Evolutionary conservation across 83 land plant genomes (phyloP).

Genomic region (Diphasiastrum complanatum): DNA sequence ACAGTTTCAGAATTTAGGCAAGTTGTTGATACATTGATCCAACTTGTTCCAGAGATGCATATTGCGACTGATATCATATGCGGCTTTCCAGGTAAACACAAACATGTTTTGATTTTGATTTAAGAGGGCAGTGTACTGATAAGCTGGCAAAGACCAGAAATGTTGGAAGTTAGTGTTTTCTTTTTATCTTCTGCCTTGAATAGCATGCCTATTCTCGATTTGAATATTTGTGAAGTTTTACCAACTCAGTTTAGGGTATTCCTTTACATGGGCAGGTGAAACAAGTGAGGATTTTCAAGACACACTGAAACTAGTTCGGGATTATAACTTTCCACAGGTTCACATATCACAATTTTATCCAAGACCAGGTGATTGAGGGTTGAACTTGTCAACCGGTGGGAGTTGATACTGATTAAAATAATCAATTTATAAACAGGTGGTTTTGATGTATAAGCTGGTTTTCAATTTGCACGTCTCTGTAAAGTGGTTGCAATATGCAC

Average conservation of each 20-base stretch:
- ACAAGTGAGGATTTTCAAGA: slow-evolving; percentile 79
- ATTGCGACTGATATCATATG: slow-evolving; percentile 95
- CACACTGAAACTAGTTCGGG: slow-evolving; percentile 55
- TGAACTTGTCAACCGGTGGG: not conserved
- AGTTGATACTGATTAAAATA: not conserved
- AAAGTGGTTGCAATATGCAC: no score
- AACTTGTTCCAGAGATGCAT: slow-evolving; percentile 86
- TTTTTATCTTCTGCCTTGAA: slow-evolving; percentile 2
- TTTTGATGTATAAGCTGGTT: no score
- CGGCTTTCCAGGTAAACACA: slow-evolving; percentile 80
- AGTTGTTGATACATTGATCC: slow-evolving; percentile 75
- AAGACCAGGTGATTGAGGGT: slow-evolving; percentile 59
- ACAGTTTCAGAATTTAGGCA: slow-evolving; percentile 69
- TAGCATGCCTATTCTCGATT: not conserved
- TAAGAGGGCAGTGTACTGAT: no score
- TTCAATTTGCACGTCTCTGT: no score
- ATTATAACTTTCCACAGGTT: slow-evolving; percentile 83
- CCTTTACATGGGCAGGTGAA: slow-evolving; percentile 53
- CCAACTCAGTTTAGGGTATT: no score
- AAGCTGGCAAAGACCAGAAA: no score
- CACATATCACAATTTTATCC: slow-evolving; percentile 97
- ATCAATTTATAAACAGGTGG: no score
- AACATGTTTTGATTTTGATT: not conserved
- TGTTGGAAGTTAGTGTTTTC: not conserved
- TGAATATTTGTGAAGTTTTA: not conserved